Evolutionary conservation across 306 rosid species (phyloP), one percentile per base, ranked within the genome.

Genomic region (Vigna reflexopilosa): DNA sequence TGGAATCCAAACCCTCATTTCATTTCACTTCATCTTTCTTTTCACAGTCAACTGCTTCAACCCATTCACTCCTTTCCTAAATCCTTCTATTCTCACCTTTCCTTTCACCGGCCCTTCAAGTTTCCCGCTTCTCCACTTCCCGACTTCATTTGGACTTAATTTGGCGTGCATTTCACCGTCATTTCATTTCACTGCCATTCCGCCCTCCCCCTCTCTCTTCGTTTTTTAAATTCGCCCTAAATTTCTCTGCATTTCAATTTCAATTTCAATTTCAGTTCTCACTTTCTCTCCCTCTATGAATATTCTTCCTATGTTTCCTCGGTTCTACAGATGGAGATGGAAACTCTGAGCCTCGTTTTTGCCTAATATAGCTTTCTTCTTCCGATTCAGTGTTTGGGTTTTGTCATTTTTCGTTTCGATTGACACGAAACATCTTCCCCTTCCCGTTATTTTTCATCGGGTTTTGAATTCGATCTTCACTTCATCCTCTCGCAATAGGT

Each of bases 81-180:
- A 9, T 20, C 42, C 26, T 16, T 15, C 65, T 61, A 1, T 6
- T 32, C 14, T 26, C 10, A 9, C 2, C 1, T 19, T n/a, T 12
- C 58, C 70, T 71, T 47, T 36, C 56, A 81, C 89, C 80, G 73
- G 59, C 32, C 16, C 65, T 58, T 17, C 86, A 78, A 83, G 90
- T 86, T 64, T 26, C 73, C 80, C 51, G 22, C 40, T 14, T 59
- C 44, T 71, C 70, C 78, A 72, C 59, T 55, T 70, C 52, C 9
- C 36, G 52, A 83, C 84, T 87, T 80, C 82, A 66, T 86, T 85
- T 90, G 77, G 77, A 79, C 89, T 91, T 88, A 88, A 93, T 93
- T 86, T 89, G 79, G 72, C 87, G 89, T 84, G 84, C 67, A 89
- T 93, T 93, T 93, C 93, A 70, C 87, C 47, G 79, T 38, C 83